phyloP scores from a whole-genome alignment of 1,284 basidiomycete genomes.

The Heterobasidion irregulare region DNA sequence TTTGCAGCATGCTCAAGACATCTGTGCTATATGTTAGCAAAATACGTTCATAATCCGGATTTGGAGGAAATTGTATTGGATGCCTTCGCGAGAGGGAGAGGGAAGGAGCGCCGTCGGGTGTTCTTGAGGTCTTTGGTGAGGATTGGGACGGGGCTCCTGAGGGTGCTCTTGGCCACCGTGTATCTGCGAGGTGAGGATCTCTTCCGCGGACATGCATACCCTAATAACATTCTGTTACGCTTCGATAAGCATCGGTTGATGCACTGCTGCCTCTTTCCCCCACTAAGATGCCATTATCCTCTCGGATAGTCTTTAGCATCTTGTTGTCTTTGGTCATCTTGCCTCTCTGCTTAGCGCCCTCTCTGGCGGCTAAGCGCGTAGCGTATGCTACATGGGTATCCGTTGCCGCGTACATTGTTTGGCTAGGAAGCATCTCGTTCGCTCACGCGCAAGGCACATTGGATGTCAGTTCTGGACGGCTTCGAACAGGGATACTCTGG shows the following conservation, averaged over 20 bases:
- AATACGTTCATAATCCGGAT: conserved; percentile 55
- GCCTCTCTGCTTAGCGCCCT: conserved; percentile 43
- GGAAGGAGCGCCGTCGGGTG: conserved; percentile 32
- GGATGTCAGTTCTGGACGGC: conserved; percentile 26
- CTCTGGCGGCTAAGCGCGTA: conserved; percentile 42
- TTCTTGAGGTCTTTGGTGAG: conserved; percentile 33
- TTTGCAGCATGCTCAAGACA: conserved; percentile 56
- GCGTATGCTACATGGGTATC: conserved; percentile 52
- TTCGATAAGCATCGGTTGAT: conserved; percentile 39
- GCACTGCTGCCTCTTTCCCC: conserved; percentile 38
- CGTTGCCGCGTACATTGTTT: conserved; percentile 44
- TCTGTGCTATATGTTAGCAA: conserved; percentile 65
- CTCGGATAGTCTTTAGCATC: conserved; percentile 27
- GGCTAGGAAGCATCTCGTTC: conserved; percentile 45
- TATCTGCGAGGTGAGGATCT: conserved; percentile 56
- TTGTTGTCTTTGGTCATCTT: conserved; percentile 33
- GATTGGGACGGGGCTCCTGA: conserved; percentile 32
- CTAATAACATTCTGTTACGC: background rate
- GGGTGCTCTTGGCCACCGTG: conserved; percentile 43
- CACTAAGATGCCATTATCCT: conserved; percentile 18
- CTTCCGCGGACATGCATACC: background rate
- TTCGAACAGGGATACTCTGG: conserved; percentile 44
- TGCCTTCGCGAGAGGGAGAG: conserved; percentile 45
- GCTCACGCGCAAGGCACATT: conserved; percentile 39
- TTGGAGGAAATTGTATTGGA: conserved; percentile 56